Conservation (phyloP, 2,329 filamentous ascomycete genomes). For the Fusarium anthophilum region DNA sequence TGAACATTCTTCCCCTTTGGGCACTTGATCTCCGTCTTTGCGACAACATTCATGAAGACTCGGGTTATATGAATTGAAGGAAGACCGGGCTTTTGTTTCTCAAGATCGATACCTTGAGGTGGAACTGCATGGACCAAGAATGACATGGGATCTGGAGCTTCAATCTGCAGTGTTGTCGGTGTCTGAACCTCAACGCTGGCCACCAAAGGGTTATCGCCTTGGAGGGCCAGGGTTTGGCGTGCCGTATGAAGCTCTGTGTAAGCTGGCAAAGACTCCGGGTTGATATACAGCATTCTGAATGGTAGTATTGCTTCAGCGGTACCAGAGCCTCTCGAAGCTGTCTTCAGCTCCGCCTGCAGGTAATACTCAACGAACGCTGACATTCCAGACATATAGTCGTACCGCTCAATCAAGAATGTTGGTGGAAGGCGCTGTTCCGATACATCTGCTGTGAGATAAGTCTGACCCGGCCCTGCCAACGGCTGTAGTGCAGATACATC, state of each 20-base stretch:
- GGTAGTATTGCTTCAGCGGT: not conserved
- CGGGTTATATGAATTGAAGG: not conserved
- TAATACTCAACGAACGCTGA: not conserved
- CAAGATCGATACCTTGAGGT: fast-evolving
- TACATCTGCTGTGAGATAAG: not conserved
- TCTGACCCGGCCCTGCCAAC: not conserved
- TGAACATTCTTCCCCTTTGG: not conserved
- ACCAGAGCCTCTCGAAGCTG: not conserved
- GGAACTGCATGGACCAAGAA: not conserved
- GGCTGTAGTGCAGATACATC: not conserved
- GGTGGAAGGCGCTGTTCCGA: not conserved
- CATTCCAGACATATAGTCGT: conserved; percentile 2
- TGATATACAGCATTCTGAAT: not conserved
- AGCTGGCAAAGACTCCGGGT: not conserved
- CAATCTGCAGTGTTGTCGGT: not conserved
- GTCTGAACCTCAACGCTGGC: not conserved
- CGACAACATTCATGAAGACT: not conserved
- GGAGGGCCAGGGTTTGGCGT: not conserved
- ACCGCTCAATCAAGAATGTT: not conserved
- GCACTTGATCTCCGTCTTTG: not conserved
- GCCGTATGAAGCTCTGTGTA: not conserved
- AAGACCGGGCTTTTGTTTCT: not conserved
- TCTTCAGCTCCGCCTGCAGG: not conserved
- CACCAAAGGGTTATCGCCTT: not conserved
- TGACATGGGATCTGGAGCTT: not conserved